Evolutionary conservation across 805 yeast genomes (phyloP), one percentile per base, ranked within the genome.

Genomic region (Ogataea trehalophila): DNA sequence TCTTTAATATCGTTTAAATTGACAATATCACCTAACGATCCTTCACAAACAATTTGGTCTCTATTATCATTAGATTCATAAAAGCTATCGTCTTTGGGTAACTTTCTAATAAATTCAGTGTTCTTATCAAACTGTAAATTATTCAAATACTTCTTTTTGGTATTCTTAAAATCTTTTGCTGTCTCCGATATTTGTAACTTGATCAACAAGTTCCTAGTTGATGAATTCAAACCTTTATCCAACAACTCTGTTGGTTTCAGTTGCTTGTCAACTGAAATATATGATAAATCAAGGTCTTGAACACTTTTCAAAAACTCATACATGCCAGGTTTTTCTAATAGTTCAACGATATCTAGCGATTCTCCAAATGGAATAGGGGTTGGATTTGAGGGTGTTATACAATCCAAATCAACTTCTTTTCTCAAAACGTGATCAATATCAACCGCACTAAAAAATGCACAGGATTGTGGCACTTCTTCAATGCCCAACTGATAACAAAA

Each of bases 371-470:
- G 77, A 16, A 91, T 82, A 0, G 92, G 69, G 6, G 61, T 56
- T 0, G 83, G 81, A 56, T 90, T 84, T 0, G 97, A 88, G 0
- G 97, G 97, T 0, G 99, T 95, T 2, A 89, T 74, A 66, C 98
- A 92, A 52, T 85, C 89, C 73, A 90, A 71, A 53, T 82, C 81
- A n/a, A 92, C 98, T 57, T 95, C 99, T 60, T 94, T 94, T 55
- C 99, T 73, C 55, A 95, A 68, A 4, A 92, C 86, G 51, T 76
- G 79, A 61, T 94, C 99, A 45, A 95, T 78, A 61, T 94, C 99
- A 37, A 94, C 90, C 36, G 89, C 90, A 1, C 96, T 87, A 63
- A 94, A 94, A 62, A 94, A 94, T 0, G 99, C 98, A 68, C 96
- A 88, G 13, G 91, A 83, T 58, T 91, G 96, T 0, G 99, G 99